Evolutionary conservation across 2,329 filamentous ascomycete species (phyloP), one percentile per base, ranked within the genome.

Genomic region (Arachnomyces sp.): DNA sequence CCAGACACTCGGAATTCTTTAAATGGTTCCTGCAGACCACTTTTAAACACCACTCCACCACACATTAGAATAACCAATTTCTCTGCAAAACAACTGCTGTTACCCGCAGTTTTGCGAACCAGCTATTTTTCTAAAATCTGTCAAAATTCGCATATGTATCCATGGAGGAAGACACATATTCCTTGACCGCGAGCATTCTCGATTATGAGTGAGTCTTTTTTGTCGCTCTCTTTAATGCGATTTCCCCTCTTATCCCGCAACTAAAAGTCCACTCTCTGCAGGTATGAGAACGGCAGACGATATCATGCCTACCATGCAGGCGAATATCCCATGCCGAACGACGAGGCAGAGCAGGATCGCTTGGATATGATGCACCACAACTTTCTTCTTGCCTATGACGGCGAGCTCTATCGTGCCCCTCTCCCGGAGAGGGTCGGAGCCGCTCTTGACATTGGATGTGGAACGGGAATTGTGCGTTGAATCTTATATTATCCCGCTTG

Each of bases 381-480:
- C 39, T 65, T 60, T 46, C 55, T 54, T 13, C 51, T 64, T 14
- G 42, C 62, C 21, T 51, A 50, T 3, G 60, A 59, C 14, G 62
- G 60, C 18, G 55, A 60, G 21, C 54, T 67, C 3, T 59, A 59
- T 43, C 57, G 61, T 12, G 62, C 65, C 18, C 66, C 66, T 1
- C 53, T 69, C 35, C 37, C 46, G 9, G 41, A 45, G n/a, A 37
- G 42, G 13, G 32, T 58, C 8, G 36, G 44, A 4, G 56, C 53
- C 3, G 55, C 66, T 6, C 55, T 75, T 1, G 72, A 75, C 50
- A 50, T 70, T 17, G 70, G 70, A n/a, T 72, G 68, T 2, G 71
- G 71, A 0, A 74, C 70, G 2, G 69, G 69, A 13, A 55, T 63
- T 36, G 48, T 48, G 45, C 15, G 49, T 51, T 34, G 36, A 38